Conservation (phyloP, 306 rosid species). For the Casuarina glauca region DNA sequence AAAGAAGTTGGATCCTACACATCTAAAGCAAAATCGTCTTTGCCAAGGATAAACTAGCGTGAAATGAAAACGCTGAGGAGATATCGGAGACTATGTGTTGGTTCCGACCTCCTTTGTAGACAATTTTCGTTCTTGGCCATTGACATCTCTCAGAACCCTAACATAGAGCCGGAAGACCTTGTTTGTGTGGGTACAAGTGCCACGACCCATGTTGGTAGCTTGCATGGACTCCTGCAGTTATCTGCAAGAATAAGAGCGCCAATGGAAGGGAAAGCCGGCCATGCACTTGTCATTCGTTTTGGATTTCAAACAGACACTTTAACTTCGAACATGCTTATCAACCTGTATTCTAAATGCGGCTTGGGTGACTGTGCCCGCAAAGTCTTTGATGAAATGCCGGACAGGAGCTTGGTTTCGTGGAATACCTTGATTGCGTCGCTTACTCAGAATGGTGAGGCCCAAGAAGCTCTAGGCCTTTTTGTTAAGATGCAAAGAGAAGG, state of each 20-base stretch:
- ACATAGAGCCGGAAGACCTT: slow-evolving; percentile 25
- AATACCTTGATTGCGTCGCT: slow-evolving; percentile 80
- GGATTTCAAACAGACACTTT: slow-evolving; percentile 54
- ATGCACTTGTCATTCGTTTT: slow-evolving; percentile 53
- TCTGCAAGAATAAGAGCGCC: slow-evolving; percentile 50
- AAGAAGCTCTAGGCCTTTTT: slow-evolving; percentile 61
- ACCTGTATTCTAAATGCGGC: slow-evolving; percentile 73
- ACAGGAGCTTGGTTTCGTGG: slow-evolving; percentile 79
- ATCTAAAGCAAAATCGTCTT: slow-evolving; percentile 31
- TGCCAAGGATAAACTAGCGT: slow-evolving; percentile 47
- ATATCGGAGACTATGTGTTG: slow-evolving; percentile 25
- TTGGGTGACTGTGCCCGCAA: slow-evolving; percentile 48
- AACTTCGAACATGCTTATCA: slow-evolving; percentile 75
- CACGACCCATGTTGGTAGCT: slow-evolving; percentile 32
- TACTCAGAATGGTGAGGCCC: slow-evolving; percentile 49
- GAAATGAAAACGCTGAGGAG: slow-evolving; percentile 42
- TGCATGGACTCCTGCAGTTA: slow-evolving; percentile 58
- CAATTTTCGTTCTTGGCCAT: slow-evolving; percentile 38
- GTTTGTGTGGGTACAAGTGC: slow-evolving; percentile 25
- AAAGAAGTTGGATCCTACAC: slow-evolving; percentile 16
- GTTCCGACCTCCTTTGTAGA: slow-evolving; percentile 23
- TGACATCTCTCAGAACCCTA: slow-evolving; percentile 20
- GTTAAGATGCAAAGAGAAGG: slow-evolving; percentile 72
- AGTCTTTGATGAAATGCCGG: slow-evolving; percentile 65
- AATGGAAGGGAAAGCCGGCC: slow-evolving; percentile 61